These are phyloP conservation scores for Nematocida sp. DNA, from an alignment of 371 early-diverging fungal genomes.

Conservation along the genomic window DNA sequence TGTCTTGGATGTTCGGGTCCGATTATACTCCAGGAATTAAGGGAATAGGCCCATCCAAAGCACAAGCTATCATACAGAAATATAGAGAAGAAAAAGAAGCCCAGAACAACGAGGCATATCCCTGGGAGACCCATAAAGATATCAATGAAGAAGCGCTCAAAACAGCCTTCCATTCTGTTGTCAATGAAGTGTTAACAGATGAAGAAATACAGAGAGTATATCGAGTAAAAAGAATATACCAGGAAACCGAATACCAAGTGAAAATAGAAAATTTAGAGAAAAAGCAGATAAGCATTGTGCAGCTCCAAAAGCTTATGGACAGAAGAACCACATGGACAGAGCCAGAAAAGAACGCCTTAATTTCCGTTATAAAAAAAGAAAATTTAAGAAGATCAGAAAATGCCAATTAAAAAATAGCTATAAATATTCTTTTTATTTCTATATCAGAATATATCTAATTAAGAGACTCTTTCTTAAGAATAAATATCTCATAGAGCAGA, in stretches of 20 bases:
- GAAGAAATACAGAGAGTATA: neutral
- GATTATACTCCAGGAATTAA: conserved; percentile 91
- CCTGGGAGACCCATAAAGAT: neutral
- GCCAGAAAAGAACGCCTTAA: conserved; percentile 4
- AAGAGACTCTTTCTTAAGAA: neutral
- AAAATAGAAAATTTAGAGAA: conserved; percentile 10
- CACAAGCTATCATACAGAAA: conserved; percentile 74
- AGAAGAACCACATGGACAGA: conserved; percentile 33
- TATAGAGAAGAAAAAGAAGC: conserved; percentile 1
- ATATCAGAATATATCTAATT: neutral
- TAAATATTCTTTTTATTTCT: neutral
- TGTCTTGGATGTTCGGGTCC: conserved; percentile 84
- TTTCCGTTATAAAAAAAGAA: conserved; percentile 11
- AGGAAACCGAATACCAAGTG: conserved; percentile 22
- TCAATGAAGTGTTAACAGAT: neutral
- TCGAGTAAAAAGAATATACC: conserved; percentile 21
- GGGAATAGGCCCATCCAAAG: conserved; percentile 85
- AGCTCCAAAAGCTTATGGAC: neutral
- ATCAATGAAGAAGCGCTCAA: neutral
- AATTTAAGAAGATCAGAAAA: neutral
- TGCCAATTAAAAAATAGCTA: neutral
- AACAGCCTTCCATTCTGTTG: neutral
- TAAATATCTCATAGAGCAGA: conserved; percentile 33
- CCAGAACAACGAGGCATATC: neutral
- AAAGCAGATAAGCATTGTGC: conserved; percentile 1